phyloP scores from a whole-genome alignment of 2,329 filamentous ascomycete species.

The Peltaster fructicola region DNA sequence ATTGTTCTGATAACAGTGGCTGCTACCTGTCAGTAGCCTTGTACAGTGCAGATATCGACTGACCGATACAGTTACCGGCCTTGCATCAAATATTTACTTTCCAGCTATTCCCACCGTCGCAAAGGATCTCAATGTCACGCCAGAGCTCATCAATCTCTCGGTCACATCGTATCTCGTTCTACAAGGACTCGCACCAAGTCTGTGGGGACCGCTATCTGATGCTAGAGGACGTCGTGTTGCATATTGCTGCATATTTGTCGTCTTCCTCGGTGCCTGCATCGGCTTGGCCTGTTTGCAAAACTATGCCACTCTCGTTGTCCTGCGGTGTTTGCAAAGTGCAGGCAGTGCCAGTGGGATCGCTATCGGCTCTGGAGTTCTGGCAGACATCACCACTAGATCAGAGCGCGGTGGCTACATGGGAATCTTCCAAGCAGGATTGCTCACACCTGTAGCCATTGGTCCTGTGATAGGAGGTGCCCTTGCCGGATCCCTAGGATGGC shows the following conservation, averaged over 20 bases:
- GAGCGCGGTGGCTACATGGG: constrained; percentile 27
- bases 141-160: constrained; percentile 23
- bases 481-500: constrained; percentile 32
- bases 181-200: constrained; percentile 25
- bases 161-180: constrained; percentile 30
- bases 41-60: background rate
- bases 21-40: constrained; percentile 25
- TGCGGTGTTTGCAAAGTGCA: constrained; percentile 27
- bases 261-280: constrained; percentile 24
- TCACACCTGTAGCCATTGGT: constrained; percentile 25
- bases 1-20: constrained; percentile 31
- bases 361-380: constrained; percentile 25
- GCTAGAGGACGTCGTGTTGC: constrained; percentile 22
- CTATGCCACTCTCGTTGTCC: constrained; percentile 22
- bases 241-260: constrained; percentile 23
- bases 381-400: constrained; percentile 24
- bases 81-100: constrained; percentile 31
- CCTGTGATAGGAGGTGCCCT: constrained; percentile 35
- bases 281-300: constrained; percentile 22
- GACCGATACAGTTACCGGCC: constrained; percentile 18
- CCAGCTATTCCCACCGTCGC: constrained; percentile 27
- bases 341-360: constrained; percentile 28
- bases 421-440: constrained; percentile 21
- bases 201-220: constrained; percentile 27
- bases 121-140: constrained; percentile 22